phyloP scores from a whole-genome alignment of 371 early-diverging fungal species.

The Rhizomucor pusillus region DNA sequence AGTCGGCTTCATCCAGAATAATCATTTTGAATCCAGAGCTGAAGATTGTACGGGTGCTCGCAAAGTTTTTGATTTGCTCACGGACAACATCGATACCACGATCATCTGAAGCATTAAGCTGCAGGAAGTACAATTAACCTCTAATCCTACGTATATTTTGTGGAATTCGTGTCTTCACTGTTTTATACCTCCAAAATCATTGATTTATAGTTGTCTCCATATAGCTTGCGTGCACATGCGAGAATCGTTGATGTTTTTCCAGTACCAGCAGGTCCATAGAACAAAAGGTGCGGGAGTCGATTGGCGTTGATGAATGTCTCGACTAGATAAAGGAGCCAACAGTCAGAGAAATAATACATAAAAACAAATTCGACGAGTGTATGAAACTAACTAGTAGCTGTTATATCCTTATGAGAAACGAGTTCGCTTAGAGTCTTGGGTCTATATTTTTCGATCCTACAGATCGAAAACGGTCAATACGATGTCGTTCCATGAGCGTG shows the following conservation, averaged over 20 bases:
- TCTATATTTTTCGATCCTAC: constrained; percentile 96
- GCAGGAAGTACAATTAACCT: too few relatives aligned
- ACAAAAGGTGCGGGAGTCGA: constrained; percentile 96
- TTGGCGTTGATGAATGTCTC: constrained; percentile 85
- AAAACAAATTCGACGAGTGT: neutral
- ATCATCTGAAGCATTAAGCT: constrained; percentile 99
- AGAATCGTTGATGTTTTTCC: constrained; percentile 98
- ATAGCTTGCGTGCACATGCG: constrained; percentile 86
- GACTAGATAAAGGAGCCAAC: constrained; percentile 39
- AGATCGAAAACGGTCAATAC: neutral
- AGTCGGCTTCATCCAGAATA: constrained; percentile 98
- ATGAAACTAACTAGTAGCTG: constrained; percentile 68
- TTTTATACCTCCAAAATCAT: constrained; percentile 86
- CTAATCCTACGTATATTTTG: too few relatives aligned
- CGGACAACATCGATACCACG: constrained; percentile 99
- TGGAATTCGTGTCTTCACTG: neutral
- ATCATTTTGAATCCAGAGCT: constrained; percentile 90
- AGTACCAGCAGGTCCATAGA: constrained; percentile 99
- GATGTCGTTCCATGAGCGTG: too few relatives aligned
- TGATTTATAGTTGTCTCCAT: constrained; percentile 72
- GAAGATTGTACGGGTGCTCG: constrained; percentile 81
- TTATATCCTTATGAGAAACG: constrained; percentile 90
- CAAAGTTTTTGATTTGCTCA: constrained; percentile 98
- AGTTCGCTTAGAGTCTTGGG: constrained; percentile 83
- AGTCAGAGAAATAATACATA: neutral